Evolutionary conservation across 192 early-diverging fungal genomes (phyloP).

Genomic region (Mortierella claussenii): DNA sequence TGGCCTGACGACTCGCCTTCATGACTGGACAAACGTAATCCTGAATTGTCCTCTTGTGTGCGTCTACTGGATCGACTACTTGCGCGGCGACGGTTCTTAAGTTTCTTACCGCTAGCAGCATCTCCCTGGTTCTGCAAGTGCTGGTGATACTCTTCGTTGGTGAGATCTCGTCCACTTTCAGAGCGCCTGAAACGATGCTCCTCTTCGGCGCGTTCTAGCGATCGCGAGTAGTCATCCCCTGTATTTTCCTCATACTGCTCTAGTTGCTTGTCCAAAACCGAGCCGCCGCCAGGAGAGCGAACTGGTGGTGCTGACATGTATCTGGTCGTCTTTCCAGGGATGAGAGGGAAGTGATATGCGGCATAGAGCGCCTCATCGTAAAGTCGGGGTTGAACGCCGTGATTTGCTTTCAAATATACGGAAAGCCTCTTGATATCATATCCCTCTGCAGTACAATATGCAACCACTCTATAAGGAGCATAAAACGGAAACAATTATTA

Average conservation of each 20-base stretch:
- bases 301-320: conserved; percentile 43
- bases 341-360: conserved; percentile 66
- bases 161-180: conserved; percentile 17
- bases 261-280: conserved; percentile 62
- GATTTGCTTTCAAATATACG: conserved; percentile 57
- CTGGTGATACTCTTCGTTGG: conserved; percentile 32
- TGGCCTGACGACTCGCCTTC: not conserved
- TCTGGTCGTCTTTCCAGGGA: conserved; percentile 44
- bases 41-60: conserved; percentile 10
- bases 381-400: conserved; percentile 62
- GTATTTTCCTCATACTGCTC: conserved; percentile 57
- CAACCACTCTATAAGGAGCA: conserved; percentile 65
- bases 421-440: conserved; percentile 59
- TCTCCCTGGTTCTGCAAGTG: conserved; percentile 20
- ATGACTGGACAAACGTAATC: conserved; percentile 2
- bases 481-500: not conserved
- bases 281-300: conserved; percentile 59
- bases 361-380: conserved; percentile 68
- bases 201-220: conserved; percentile 30
- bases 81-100: conserved; percentile 37
- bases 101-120: conserved; percentile 14
- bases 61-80: conserved; percentile 34
- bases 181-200: conserved; percentile 27
- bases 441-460: conserved; percentile 80
- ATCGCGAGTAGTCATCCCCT: conserved; percentile 44